phyloP scores from a whole-genome alignment of 176 grass and related monocot genomes.

The Panicum miliaceum region DNA sequence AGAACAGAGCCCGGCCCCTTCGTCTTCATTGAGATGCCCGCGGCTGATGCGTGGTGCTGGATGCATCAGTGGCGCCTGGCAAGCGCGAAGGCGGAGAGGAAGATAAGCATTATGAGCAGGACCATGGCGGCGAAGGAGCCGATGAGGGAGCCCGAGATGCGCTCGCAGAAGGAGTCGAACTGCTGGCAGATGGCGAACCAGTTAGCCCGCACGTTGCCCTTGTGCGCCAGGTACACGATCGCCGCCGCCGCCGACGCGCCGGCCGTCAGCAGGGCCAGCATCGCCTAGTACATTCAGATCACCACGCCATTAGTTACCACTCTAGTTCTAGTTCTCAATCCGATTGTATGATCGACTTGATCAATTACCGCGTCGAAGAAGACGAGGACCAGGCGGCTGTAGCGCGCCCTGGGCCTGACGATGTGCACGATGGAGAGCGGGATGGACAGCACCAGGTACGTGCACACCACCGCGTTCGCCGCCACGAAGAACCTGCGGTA shows the following conservation, averaged over 20 bases:
- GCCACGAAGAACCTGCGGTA: conserved; percentile 67
- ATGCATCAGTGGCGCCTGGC: conserved; percentile 35
- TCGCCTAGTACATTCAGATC: conserved; percentile 14
- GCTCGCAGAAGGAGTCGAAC: conserved; percentile 71
- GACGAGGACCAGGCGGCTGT: conserved; percentile 54
- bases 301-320: not conserved
- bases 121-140: conserved; percentile 60
- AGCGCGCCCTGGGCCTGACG: conserved; percentile 52
- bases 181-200: conserved; percentile 77
- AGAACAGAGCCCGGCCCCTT: not conserved
- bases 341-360: too few species aligned
- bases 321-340: not conserved
- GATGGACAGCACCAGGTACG: conserved; percentile 64
- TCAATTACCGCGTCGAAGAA: conserved; percentile 50
- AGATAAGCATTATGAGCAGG: conserved; percentile 50
- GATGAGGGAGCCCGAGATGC: conserved; percentile 71
- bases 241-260: conserved; percentile 58
- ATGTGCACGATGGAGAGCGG: conserved; percentile 64
- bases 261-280: conserved; percentile 53
- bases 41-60: not conserved
- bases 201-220: conserved; percentile 67
- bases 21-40: not conserved
- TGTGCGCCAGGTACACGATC: conserved; percentile 69
- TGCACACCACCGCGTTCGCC: conserved; percentile 66
- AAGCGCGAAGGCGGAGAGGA: conserved; percentile 54